Evolutionary conservation across 768 basidiomycete genomes (phyloP), one percentile per base, ranked within the genome.

Genomic region (Exidia glandulosa): DNA sequence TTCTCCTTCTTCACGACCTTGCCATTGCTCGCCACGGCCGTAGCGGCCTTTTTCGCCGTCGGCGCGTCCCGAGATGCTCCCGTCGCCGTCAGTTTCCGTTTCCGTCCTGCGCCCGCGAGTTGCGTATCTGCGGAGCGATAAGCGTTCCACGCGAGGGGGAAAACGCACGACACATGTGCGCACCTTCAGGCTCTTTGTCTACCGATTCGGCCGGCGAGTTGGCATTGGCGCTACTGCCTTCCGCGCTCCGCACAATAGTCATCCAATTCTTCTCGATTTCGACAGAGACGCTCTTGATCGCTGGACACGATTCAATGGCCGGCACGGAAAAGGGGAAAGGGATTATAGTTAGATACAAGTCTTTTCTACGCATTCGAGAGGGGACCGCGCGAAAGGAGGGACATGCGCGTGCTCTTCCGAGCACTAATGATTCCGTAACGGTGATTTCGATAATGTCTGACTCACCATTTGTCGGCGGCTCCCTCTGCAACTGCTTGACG

Each of bases 391-490:
- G 55, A 64, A 60, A 59, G 57, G n/a, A n/a, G n/a, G 29, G 36
- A 41, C 31, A n/a, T 13, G 19, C 30, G 33, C 33, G 41, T 41
- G 33, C 54, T 32, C 54, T 27, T 48, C 54, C 47, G 61, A 58
- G 55, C 32, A 36, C 33, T 50, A 19, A 61, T 36, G 48, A 34
- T 54, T 57, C 52, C 31, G 12, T 34, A 50, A 41, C n/a, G n/a
- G n/a, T 50, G 45, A 36, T 32, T 23, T 23, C 12, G 61, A 52
- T n/a, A n/a, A n/a, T 29, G 58, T 30, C 31, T 14, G 66, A 80
- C 90, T 90, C 85, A 93, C 90, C 90, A 72, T 86, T 78, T 54
- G 81, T 80, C 45, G 86, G 82, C 32, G 85, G 81, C 61, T 88
- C 85, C 71, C 90, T 90, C 58, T 81, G 81, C 47, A 92, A 73